Conservation (phyloP, 2,329 filamentous ascomycete species). For the Hysterium pulicare region DNA sequence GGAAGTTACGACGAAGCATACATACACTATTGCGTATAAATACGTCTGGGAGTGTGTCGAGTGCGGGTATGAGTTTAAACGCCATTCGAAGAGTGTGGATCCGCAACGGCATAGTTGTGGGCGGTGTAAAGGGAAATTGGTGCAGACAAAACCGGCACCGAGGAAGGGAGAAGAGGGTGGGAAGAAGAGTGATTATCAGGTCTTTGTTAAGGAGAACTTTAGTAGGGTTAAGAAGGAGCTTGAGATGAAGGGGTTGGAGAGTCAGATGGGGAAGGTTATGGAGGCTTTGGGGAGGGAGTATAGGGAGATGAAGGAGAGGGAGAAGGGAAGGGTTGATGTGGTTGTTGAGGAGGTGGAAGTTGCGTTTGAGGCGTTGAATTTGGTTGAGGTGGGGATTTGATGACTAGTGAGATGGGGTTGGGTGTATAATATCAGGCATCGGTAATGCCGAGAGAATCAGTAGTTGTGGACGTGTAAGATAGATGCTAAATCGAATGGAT, state of each 20-base stretch:
- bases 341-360: slow-evolving; percentile 11
- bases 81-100: slow-evolving; percentile 85
- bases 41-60: slow-evolving; percentile 76
- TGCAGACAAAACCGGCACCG: slow-evolving; percentile 77
- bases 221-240: slow-evolving; percentile 38
- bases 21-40: slow-evolving; percentile 87
- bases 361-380: slow-evolving; percentile 22
- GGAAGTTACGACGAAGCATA: slow-evolving; percentile 83
- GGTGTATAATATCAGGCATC: no score
- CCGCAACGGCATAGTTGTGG: slow-evolving; percentile 69
- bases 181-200: slow-evolving; percentile 44
- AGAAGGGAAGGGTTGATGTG: slow-evolving; percentile 7
- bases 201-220: slow-evolving; percentile 67
- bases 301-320: slow-evolving; percentile 45
- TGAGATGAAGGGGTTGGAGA: slow-evolving; percentile 52
- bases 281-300: slow-evolving; percentile 63
- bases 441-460: no score
- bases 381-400: background rate
- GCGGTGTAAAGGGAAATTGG: slow-evolving; percentile 63
- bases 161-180: slow-evolving; percentile 37
- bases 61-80: slow-evolving; percentile 71
- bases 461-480: no score
- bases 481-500: no score
- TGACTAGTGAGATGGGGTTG: no score
- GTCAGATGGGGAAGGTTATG: slow-evolving; percentile 62